Conservation (phyloP, 805 yeast species). For the Blastobotrys americana region DNA sequence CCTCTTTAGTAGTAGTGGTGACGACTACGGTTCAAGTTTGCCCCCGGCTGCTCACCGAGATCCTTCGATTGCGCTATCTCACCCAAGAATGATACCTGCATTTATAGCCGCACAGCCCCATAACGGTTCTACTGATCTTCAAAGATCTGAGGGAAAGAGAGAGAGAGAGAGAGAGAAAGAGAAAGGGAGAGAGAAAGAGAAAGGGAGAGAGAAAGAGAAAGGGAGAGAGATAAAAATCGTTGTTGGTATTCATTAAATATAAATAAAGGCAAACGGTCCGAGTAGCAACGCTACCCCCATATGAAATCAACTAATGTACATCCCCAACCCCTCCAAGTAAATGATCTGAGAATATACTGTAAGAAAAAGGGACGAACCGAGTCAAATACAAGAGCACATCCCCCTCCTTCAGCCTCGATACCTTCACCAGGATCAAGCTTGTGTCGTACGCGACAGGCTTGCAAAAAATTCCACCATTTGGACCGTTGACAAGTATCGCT, state of each 20-base stretch:
- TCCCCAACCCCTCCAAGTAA: slow-evolving; percentile 30
- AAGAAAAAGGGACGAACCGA: slow-evolving; percentile 48
- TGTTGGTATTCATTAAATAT: too few relatives aligned
- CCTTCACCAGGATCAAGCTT: slow-evolving; percentile 80
- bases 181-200: too few relatives aligned
- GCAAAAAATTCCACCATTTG: slow-evolving; percentile 90
- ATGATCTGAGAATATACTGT: slow-evolving; percentile 34
- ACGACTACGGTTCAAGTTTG: too few relatives aligned
- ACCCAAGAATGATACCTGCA: background rate
- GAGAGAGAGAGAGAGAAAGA: too few relatives aligned
- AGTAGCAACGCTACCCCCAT: slow-evolving; percentile 22
- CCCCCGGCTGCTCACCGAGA: background rate
- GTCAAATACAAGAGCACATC: slow-evolving; percentile 63
- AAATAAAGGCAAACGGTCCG: too few relatives aligned
- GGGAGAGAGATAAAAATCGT: too few relatives aligned
- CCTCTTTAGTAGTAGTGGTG: too few relatives aligned
- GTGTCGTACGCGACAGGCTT: slow-evolving; percentile 71
- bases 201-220: too few relatives aligned
- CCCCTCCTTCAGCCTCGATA: slow-evolving; percentile 77
- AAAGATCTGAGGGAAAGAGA: too few relatives aligned
- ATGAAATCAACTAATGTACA: slow-evolving; percentile 27
- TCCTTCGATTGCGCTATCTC: background rate
- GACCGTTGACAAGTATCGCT: slow-evolving; percentile 68
- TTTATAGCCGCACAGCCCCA: background rate
- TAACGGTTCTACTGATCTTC: too few relatives aligned